These are phyloP conservation scores for Limnomonas spitsbergensis DNA, from an alignment of 139 green algal genomes.

Conservation along the genomic window DNA sequence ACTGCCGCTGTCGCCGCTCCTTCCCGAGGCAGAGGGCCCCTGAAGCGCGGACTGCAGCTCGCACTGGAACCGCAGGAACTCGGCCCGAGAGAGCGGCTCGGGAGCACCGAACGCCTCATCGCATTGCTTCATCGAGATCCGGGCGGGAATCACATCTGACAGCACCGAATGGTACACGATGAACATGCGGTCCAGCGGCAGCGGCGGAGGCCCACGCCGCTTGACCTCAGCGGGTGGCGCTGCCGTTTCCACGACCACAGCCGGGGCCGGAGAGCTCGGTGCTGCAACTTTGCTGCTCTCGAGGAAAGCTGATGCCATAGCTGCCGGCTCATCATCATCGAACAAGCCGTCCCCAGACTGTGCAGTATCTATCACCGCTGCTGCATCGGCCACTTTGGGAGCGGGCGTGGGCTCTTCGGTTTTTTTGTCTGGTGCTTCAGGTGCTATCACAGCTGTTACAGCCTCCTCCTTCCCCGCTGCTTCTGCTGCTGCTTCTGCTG, in stretches of 20 bases:
- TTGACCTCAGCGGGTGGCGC: neutral
- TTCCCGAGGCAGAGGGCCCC: too few relatives aligned
- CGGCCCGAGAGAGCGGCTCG: neutral
- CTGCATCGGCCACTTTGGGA: neutral
- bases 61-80: neutral
- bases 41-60: too few relatives aligned
- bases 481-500: neutral
- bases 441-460: neutral
- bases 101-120: neutral
- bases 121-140: neutral
- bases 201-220: too few relatives aligned
- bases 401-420: neutral
- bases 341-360: neutral
- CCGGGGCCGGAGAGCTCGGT: neutral
- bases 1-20: too few relatives aligned
- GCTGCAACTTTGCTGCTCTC: neutral
- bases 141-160: neutral
- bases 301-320: neutral
- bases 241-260: neutral
- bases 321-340: neutral
- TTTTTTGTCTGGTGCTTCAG: neutral
- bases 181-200: too few relatives aligned
- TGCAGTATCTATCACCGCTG: neutral
- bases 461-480: neutral
- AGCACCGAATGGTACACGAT: neutral